Evolutionary conservation across 2,329 filamentous ascomycete species (phyloP).

Genomic region (Calonectria pteridis): DNA sequence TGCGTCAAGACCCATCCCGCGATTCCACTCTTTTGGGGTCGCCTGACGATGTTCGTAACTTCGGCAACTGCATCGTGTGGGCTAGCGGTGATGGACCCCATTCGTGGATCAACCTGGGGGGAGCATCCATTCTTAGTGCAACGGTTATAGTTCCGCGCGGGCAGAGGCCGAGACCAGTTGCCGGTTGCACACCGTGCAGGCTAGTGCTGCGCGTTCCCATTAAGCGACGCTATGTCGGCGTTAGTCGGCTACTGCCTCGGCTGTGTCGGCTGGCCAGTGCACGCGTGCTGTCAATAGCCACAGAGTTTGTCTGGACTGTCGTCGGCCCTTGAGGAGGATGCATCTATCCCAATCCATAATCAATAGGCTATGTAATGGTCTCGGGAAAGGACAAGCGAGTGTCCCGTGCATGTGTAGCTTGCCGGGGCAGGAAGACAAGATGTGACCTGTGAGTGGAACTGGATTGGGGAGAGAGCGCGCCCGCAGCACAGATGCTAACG

Average conservation of each 20-base stretch:
- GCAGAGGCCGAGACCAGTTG: constrained; percentile 15
- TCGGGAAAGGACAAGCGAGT: constrained; percentile 32
- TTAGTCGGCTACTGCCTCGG: constrained; percentile 28
- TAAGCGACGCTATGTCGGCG: background rate
- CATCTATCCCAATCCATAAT: constrained; percentile 13
- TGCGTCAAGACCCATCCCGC: background rate
- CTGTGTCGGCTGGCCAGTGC: background rate
- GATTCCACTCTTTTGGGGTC: background rate
- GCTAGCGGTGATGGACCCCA: background rate
- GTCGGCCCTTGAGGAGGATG: background rate
- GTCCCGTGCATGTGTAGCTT: constrained; percentile 35
- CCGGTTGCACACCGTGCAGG: background rate
- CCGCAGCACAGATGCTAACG: background rate
- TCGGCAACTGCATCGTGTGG: background rate
- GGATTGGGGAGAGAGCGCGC: background rate
- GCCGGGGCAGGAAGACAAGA: constrained; percentile 35
- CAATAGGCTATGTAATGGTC: constrained; percentile 11
- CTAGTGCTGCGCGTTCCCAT: constrained; percentile 10
- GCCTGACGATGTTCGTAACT: background rate
- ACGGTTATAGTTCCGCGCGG: background rate
- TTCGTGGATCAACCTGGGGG: constrained; percentile 4
- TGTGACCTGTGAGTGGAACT: constrained; percentile 33
- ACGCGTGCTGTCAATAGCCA: background rate
- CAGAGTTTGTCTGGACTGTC: background rate
- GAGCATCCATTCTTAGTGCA: background rate